These are phyloP conservation scores for Globisporangium ultimum DNA, from an alignment of 352 stramenopile species.

Conservation along the genomic window DNA sequence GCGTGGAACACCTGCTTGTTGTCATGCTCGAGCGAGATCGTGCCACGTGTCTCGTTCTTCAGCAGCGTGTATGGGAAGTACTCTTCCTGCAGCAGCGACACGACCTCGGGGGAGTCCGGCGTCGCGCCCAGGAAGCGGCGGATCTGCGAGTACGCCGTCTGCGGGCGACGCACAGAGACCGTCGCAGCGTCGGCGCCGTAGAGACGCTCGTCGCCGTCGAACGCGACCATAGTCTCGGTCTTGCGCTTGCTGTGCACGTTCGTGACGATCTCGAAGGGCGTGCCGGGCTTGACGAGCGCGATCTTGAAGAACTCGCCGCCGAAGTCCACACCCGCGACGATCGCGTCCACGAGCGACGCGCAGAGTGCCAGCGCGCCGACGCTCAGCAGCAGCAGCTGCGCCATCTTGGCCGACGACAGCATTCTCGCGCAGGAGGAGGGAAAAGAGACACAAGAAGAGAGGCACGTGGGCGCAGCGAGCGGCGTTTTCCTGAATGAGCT, in stretches of 20 bases:
- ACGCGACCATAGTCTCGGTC: slow-evolving; percentile 93
- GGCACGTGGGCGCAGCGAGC: neutral
- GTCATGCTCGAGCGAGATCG: slow-evolving; percentile 52
- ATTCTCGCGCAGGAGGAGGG: slow-evolving; percentile 3
- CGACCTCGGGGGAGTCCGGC: slow-evolving; percentile 67
- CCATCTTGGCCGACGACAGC: slow-evolving; percentile 25
- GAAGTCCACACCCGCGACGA: slow-evolving; percentile 93
- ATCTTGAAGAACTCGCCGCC: slow-evolving; percentile 91
- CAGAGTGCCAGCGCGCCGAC: slow-evolving; percentile 7
- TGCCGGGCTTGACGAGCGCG: slow-evolving; percentile 89
- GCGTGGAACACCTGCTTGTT: slow-evolving; percentile 78
- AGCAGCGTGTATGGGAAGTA: slow-evolving; percentile 82
- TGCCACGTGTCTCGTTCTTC: slow-evolving; percentile 78
- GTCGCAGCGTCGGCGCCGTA: slow-evolving; percentile 94
- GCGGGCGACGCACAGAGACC: slow-evolving; percentile 90
- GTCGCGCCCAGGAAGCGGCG: slow-evolving; percentile 88
- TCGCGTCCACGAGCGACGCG: slow-evolving; percentile 30
- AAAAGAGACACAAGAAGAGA: neutral
- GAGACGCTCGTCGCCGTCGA: slow-evolving; percentile 90
- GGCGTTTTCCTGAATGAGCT: slow-evolving; percentile 1
- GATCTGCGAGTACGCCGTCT: slow-evolving; percentile 89
- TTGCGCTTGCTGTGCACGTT: slow-evolving; percentile 98
- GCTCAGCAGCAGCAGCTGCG: slow-evolving; percentile 23
- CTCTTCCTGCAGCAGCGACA: slow-evolving; percentile 54
- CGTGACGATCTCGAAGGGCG: slow-evolving; percentile 96